Base-by-base conservation (phyloP, 352 stramenopile species). In the Globisporangium abappressorium region DNA sequence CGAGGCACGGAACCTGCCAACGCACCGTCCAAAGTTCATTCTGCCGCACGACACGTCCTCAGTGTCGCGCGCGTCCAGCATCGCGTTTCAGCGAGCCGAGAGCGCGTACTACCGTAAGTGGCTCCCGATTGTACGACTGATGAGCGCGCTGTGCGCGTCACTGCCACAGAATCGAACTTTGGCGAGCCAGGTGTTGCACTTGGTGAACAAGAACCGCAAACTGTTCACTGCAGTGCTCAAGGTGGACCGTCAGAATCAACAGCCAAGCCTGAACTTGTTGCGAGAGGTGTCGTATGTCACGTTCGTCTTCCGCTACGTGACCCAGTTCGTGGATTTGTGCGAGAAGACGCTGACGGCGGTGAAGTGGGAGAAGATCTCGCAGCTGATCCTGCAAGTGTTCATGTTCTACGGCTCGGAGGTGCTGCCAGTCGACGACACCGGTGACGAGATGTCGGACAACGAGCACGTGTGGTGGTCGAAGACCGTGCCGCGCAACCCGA, bases 361-460 rank as follows among this genome's bases (percentile, higher is more conserved):
- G 34, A 94, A 94, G 64, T 93, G 85, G 82, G 84, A 85, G 55
- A 94, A 94, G 68, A 84, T 94, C 57, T 71, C 85, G 28, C 85
- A 93, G 49, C 65, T 80, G 12, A 72, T 93, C 61, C 70, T 95
- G 12, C 82, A 88, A 9, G 75, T 85, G 8, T 89, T 92, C 55
- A 69, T 92, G 56, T 78, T 87, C 49, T 93, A 84, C 64, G 81
- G 79, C 20, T 73, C 72, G 0, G 80, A 90, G 60, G 66, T 93
- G n/a, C 64, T 81, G 28, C 82, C 85, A 26, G n/a, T 66, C 11
- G 60, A 66, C 12, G 69, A 72, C 7, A 69, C 70, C 15, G 77
- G 81, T n/a, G 62, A 75, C 38, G 67, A 65, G 14, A 76, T 75
- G 68, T 65, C 38, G 36, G 75, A 80, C 60, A 65, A 57, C n/a